Evolutionary conservation across 2,329 filamentous ascomycete genomes (phyloP), one percentile per base, ranked within the genome.

Genomic region (Aspergillus amoenus): DNA sequence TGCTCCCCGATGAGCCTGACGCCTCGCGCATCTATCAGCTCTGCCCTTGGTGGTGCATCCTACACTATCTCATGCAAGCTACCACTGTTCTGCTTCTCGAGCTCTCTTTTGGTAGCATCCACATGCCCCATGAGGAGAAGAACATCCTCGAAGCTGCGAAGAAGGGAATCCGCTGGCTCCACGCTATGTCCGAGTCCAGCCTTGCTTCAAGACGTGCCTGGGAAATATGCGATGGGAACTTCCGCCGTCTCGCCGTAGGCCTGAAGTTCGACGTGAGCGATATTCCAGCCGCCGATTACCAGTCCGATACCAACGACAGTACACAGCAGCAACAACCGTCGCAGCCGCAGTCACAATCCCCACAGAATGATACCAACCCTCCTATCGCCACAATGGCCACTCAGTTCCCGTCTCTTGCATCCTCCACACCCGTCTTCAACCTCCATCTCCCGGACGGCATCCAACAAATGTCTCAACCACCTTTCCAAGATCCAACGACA

Each of bases 51-150:
- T 79, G 76, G 75, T 74, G 70, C 59, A 70, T 78, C 24, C 66
- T 79, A 40, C 77, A 79, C 56, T 76, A 74, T 50, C 65, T 79
- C 17, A 78, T 79, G 68, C 78, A 79, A 62, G 69, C 76, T 2
- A 66, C 70, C 3, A 78, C 75, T 3, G 72, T 79, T 17, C 67
- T 79, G 27, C 72, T 79, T 48, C 72, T 79, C n/a, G 77, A 79
- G 62, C 65, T 79, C 5, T 74, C 76, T 12, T 79, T 79, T 48
- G 72, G 73, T 21, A 70, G 66, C 45, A 71, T 78, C n/a, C 77
- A 79, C 60, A 72, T 73, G 62, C 76, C 77, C 5, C 68, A 73
- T 12, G 68, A 74, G 27, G 76, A 77, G 46, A 63, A 64, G 5
- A 63, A 64, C 8, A 72, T 76, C n/a, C 57, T 79, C 5, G 46